These are phyloP conservation scores for Linum tenue DNA, from an alignment of 345 rosid species.

Conservation along the genomic window DNA sequence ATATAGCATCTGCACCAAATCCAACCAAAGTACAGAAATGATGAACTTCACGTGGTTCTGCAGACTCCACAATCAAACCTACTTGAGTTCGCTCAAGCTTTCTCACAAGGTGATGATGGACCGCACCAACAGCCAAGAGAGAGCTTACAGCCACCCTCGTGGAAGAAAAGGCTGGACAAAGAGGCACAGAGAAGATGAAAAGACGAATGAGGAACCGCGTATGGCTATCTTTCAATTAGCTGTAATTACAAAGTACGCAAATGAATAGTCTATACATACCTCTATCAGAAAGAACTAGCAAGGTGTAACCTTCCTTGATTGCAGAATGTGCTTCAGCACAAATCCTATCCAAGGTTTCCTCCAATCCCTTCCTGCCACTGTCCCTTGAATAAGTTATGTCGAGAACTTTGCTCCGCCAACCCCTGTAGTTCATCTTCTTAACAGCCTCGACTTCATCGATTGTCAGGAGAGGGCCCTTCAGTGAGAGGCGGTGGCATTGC, in stretches of 20 bases:
- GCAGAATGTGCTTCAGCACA: conserved; percentile 85
- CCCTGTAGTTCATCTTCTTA: conserved; percentile 83
- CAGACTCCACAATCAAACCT: conserved; percentile 91
- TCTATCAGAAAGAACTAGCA: conserved; percentile 92
- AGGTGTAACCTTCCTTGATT: conserved; percentile 71
- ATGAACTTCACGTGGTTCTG: conserved; percentile 99
- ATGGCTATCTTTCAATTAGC: neutral
- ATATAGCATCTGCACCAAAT: conserved; percentile 94
- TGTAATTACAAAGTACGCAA: neutral
- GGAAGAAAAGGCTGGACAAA: conserved; percentile 60
- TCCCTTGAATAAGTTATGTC: conserved; percentile 81
- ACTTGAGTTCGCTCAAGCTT: conserved; percentile 82
- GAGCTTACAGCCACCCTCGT: conserved; percentile 88
- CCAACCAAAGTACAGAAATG: conserved; percentile 98
- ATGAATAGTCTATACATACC: conserved; percentile 37
- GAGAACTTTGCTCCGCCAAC: conserved; percentile 81
- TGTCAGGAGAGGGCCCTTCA: conserved; percentile 77
- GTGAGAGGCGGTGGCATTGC: conserved; percentile 91
- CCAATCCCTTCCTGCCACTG: conserved; percentile 80
- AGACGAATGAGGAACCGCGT: neutral
- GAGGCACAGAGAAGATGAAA: neutral
- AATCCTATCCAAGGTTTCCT: conserved; percentile 78
- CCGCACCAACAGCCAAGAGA: conserved; percentile 96
- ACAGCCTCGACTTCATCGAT: conserved; percentile 74
- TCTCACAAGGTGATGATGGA: conserved; percentile 89